Evolutionary conservation across 2,329 filamentous ascomycete species (phyloP).

Genomic region (Madurella fahalii): DNA sequence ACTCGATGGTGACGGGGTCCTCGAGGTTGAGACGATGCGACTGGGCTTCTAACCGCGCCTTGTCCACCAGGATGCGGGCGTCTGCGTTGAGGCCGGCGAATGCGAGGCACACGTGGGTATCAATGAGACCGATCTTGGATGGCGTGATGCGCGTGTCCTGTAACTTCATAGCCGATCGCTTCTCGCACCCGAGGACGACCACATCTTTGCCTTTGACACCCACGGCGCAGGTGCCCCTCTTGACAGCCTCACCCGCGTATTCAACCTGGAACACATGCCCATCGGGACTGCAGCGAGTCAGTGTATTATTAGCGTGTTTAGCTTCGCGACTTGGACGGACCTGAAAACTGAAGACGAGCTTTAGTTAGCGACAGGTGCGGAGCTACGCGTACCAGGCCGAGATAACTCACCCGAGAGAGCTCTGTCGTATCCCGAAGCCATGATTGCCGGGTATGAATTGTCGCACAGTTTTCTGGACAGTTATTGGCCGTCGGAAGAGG

Average conservation of each 20-base stretch:
- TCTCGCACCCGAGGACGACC: conserved; percentile 96
- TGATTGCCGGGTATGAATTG: conserved; percentile 28
- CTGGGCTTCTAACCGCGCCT: conserved; percentile 94
- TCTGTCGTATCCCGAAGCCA: conserved; percentile 98
- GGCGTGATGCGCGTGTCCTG: conserved; percentile 99
- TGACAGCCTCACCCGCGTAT: conserved; percentile 98
- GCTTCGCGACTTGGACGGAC: conserved; percentile 42
- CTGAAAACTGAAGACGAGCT: conserved; percentile 67
- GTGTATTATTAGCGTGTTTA: conserved; percentile 20
- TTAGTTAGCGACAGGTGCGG: conserved; percentile 39
- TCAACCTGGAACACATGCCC: conserved; percentile 99
- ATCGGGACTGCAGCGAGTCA: conserved; percentile 73
- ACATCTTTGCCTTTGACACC: conserved; percentile 94
- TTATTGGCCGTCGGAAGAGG: not conserved
- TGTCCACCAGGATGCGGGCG: conserved; percentile 96
- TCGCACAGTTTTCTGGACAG: not conserved
- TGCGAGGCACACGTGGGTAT: conserved; percentile 92
- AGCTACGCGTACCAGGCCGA: conserved; percentile 3
- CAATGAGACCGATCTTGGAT: conserved; percentile 95
- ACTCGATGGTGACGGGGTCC: conserved; percentile 95
- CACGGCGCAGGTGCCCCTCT: conserved; percentile 97
- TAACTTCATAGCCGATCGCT: conserved; percentile 98
- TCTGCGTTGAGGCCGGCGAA: conserved; percentile 98
- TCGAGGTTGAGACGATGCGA: conserved; percentile 96
- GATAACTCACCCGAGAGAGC: conserved; percentile 82